Conservation (phyloP, 2,329 filamentous ascomycete species). For the Curvularia hawaiiensis region DNA sequence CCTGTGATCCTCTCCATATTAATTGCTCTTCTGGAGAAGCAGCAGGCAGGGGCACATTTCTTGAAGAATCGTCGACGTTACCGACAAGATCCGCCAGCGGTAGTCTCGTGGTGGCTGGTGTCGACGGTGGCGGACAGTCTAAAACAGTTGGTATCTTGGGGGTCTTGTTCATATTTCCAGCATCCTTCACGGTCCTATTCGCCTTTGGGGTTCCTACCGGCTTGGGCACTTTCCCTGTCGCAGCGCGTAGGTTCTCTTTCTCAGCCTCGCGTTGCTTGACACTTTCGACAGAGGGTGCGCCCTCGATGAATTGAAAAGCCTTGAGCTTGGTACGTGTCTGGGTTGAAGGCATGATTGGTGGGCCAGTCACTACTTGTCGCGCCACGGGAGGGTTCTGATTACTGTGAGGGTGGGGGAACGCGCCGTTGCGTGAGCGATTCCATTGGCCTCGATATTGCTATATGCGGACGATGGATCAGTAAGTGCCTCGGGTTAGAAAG, state of each 20-base stretch:
- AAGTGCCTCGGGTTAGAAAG: background rate
- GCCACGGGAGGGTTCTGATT: conserved; percentile 33
- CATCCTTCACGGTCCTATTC: conserved; percentile 19
- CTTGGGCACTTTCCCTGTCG: conserved; percentile 15
- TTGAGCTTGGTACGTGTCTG: conserved; percentile 61
- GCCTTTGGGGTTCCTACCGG: conserved; percentile 29
- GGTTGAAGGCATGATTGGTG: conserved; percentile 56
- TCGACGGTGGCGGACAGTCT: conserved; percentile 57
- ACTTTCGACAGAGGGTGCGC: conserved; percentile 31
- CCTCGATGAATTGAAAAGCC: conserved; percentile 58
- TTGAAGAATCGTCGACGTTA: conserved; percentile 62
- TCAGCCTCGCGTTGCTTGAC: conserved; percentile 42
- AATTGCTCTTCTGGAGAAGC: conserved; percentile 66
- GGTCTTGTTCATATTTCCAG: conserved; percentile 28
- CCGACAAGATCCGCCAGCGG: conserved; percentile 66
- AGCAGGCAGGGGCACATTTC: conserved; percentile 53
- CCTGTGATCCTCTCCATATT: conserved; percentile 60
- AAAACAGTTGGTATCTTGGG: conserved; percentile 34
- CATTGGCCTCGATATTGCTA: conserved; percentile 44
- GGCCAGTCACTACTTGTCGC: conserved; percentile 41
- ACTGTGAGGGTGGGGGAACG: conserved; percentile 31
- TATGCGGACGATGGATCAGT: conserved; percentile 19
- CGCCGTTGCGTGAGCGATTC: conserved; percentile 41
- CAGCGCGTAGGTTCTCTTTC: conserved; percentile 50
- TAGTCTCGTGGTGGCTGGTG: conserved; percentile 62